Conservation (phyloP, 2,329 filamentous ascomycete species). For the Scedosporium dehoogii region DNA sequence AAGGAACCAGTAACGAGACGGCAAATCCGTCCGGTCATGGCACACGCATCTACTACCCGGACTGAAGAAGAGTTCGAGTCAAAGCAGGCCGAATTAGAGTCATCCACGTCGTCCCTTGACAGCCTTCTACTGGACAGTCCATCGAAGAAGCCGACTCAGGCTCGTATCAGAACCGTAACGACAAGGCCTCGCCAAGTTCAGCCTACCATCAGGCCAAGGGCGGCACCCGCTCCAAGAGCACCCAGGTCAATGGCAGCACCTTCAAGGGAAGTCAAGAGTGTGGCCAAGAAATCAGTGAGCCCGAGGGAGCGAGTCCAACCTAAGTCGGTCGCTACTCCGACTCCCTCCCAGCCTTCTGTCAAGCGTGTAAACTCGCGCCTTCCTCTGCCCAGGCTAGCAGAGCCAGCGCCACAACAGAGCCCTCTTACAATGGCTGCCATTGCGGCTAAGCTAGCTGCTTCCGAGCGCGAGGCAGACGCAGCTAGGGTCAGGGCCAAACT, state of each 20-base stretch:
- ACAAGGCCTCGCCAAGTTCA: neutral
- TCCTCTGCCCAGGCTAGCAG: conserved; percentile 24
- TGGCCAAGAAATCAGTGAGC: neutral
- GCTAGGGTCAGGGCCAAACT: conserved; percentile 54
- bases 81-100: neutral
- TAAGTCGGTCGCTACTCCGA: neutral
- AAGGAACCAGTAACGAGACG: neutral
- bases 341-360: neutral
- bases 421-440: conserved; percentile 53
- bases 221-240: neutral
- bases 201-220: neutral
- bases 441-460: conserved; percentile 53
- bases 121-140: conserved; percentile 14
- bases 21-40: neutral
- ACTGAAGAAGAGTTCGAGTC: neutral
- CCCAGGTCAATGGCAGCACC: neutral
- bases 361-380: conserved; percentile 16
- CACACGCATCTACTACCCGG: neutral
- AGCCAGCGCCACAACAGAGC: conserved; percentile 37
- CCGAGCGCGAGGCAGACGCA: conserved; percentile 54
- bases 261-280: neutral
- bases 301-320: neutral
- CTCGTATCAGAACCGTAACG: neutral
- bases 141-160: neutral
- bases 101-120: conserved; percentile 16